Conservation (phyloP, 768 basidiomycete species). For the Lactifluus rugatus region DNA sequence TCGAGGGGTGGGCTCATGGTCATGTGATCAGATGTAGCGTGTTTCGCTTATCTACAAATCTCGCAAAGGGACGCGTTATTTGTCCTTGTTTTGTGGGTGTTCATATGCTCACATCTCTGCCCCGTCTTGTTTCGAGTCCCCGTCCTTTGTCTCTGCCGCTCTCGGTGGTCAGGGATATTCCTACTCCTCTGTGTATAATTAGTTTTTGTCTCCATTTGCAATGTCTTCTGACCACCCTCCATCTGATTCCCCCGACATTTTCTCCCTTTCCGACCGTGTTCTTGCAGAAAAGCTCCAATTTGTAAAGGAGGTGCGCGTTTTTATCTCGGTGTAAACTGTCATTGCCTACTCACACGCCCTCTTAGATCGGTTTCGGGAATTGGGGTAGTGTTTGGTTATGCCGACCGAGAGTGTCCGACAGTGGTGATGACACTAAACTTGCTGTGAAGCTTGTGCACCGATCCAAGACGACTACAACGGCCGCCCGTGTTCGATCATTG, state of each 20-base stretch:
- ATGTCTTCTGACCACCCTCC: slow-evolving; percentile 26
- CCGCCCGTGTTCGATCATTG: slow-evolving; percentile 83
- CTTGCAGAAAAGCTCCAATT: slow-evolving; percentile 65
- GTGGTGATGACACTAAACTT: slow-evolving; percentile 42
- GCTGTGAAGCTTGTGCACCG: slow-evolving; percentile 94
- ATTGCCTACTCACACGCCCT: slow-evolving; percentile 1
- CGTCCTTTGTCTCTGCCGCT: not conserved
- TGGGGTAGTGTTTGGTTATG: slow-evolving; percentile 91
- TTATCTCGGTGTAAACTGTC: not conserved
- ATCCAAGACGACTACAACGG: slow-evolving; percentile 68
- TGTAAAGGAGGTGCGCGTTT: slow-evolving; percentile 53
- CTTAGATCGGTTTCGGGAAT: slow-evolving; percentile 80
- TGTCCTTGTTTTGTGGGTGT: slow-evolving; percentile 10
- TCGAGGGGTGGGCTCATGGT: not conserved
- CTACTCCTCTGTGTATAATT: slow-evolving; percentile 11
- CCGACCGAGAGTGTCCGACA: slow-evolving; percentile 42
- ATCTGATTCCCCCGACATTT: slow-evolving; percentile 45
- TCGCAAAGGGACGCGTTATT: slow-evolving; percentile 12
- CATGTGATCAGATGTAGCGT: slow-evolving; percentile 6
- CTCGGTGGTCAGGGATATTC: not conserved
- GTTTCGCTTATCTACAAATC: no score
- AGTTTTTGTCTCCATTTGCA: slow-evolving; percentile 16
- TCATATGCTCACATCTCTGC: slow-evolving; percentile 9
- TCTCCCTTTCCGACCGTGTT: slow-evolving; percentile 64
- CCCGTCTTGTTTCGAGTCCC: not conserved